phyloP scores from a whole-genome alignment of 148 eudicot species.

The Persicaria tinctoria region DNA sequence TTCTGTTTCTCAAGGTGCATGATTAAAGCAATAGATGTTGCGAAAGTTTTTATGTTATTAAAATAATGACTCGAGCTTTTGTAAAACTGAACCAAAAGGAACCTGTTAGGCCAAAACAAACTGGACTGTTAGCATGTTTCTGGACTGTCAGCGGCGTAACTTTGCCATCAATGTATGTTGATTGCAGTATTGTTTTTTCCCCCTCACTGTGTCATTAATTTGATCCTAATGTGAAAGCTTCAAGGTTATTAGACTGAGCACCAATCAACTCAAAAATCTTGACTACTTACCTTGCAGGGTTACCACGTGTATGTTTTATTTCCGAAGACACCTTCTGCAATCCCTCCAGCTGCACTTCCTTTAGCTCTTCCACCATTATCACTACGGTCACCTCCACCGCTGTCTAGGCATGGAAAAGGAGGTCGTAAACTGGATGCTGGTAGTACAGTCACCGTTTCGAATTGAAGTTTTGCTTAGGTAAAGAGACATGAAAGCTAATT shows the following conservation, averaged over 20 bases:
- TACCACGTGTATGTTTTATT: constrained; percentile 70
- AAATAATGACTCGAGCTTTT: too few species aligned
- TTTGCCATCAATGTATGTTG: constrained; percentile 78
- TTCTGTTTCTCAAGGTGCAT: too few species aligned
- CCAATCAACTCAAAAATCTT: background rate
- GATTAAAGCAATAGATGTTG: too few species aligned
- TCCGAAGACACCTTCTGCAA: constrained; percentile 49
- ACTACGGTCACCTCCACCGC: constrained; percentile 27
- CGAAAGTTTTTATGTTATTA: too few species aligned
- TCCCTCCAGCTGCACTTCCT: constrained; percentile 25
- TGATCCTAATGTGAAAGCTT: background rate
- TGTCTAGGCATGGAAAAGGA: constrained; percentile 42
- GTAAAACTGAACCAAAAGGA: too few species aligned
- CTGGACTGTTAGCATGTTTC: constrained; percentile 82
- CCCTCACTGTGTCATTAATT: background rate
- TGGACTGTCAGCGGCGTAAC: constrained; percentile 96
- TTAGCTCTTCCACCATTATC: constrained; percentile 11
- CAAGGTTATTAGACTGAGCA: background rate
- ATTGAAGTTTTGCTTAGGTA: constrained; percentile 4
- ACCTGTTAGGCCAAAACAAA: constrained; percentile 67
- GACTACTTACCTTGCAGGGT: constrained; percentile 36
- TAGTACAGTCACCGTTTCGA: too few species aligned
- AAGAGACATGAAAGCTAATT: too few species aligned
- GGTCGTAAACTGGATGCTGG: constrained; percentile 62
- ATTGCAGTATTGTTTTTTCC: background rate